Evolutionary conservation across 768 basidiomycete species (phyloP), one percentile per base, ranked within the genome.

Genomic region (Tylopilus sp.): DNA sequence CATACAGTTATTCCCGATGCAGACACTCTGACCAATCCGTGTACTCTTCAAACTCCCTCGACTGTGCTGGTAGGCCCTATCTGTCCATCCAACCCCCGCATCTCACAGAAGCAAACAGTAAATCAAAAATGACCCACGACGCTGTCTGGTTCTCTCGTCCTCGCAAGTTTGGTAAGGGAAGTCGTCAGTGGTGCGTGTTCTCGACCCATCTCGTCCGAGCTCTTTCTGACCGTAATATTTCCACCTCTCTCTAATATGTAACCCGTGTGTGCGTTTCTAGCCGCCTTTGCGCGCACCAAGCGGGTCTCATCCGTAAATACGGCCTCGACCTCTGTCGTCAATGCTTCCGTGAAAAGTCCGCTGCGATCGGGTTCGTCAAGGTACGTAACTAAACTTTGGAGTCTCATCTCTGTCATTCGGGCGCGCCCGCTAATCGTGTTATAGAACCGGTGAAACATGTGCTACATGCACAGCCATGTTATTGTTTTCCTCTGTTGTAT

Each of bases 131-230:
- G 94, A 94, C 94, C 69, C 94, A 96, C 91, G 91, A 95, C 82
- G 87, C 92, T 66, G 86, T 97, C 77, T 97, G 94, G 93, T 94
- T 93, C 77, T 92, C 91, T 74, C 90, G 89, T 68, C 94, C 94
- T 57, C 84, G 93, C 74, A 96, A 91, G 75, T 96, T 65, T 77
- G 94, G 94, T 72, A 96, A 96, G 78, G 94, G 94, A 69, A 85
- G 86, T 72, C 90, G 94, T 71, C 91, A 95, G 74, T 97, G 92
- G 92, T 92, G 72, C 69, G 85, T 76, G 26, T 17, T 36, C 33
- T 13, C 21, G 6, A 14, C 26, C 14, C n/a, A n/a, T n/a, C n/a
- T n/a, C n/a, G n/a, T n/a, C n/a, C 17, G 25, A 13, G 10, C 25
- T 10, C 3, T 19, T 34, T 43, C 45, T 54, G 9, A 47, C 22